Evolutionary conservation across 2,329 filamentous ascomycete species (phyloP).

Genomic region (Ophiostoma sp.): DNA sequence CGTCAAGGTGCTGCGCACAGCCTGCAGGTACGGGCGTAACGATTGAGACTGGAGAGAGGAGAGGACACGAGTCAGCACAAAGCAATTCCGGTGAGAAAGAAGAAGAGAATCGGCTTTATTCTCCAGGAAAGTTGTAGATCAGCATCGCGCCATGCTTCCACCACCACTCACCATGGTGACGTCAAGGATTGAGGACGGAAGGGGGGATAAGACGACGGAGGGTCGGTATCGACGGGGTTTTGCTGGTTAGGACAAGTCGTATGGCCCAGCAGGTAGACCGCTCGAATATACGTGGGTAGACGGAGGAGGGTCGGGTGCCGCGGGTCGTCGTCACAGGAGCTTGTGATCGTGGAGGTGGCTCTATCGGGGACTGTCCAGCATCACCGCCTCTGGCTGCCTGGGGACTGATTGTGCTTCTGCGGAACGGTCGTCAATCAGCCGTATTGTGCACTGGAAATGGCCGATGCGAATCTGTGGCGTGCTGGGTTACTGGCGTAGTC

Average conservation of each 20-base stretch:
- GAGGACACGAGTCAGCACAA: too few relatives aligned
- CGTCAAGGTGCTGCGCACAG: constrained; percentile 88
- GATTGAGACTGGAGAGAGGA: constrained; percentile 72
- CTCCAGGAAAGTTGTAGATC: too few relatives aligned
- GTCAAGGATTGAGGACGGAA: neutral
- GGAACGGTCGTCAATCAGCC: neutral
- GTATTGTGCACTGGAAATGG: neutral
- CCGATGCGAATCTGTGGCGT: neutral
- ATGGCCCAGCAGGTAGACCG: neutral
- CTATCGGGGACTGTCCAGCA: constrained; percentile 8
- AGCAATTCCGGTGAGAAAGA: too few relatives aligned
- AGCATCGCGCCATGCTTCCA: neutral
- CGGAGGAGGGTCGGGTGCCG: neutral
- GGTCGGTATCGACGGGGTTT: neutral
- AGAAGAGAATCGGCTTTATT: too few relatives aligned
- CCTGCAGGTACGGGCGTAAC: constrained; percentile 90
- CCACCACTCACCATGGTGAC: constrained; percentile 4
- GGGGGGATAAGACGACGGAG: neutral
- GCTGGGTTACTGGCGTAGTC: neutral
- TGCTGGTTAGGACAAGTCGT: neutral
- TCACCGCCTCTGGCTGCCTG: neutral
- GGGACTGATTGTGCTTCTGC: neutral
- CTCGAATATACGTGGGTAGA: neutral
- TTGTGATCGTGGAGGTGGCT: neutral
- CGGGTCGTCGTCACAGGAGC: neutral